Evolutionary conservation across 2,329 filamentous ascomycete species (phyloP), one percentile per base, ranked within the genome.

Genomic region (Verticillium dahliae): DNA sequence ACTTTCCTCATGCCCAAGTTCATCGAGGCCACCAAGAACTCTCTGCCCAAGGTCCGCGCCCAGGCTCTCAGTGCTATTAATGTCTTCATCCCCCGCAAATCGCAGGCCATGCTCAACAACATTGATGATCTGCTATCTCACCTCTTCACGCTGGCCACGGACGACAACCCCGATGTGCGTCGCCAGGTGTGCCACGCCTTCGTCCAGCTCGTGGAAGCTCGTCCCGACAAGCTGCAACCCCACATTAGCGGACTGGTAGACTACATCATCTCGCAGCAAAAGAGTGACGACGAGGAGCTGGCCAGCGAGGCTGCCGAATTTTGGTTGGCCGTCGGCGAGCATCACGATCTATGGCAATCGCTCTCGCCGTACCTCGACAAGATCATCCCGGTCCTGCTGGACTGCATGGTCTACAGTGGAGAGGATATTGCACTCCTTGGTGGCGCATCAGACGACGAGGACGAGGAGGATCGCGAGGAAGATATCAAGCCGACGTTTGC

Each of bases 221-320:
- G 92, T 14, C 92, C 95, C 2, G 91, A 96, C 72, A 95, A 96
- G 78, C 88, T 99, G 61, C 81, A 91, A 62, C 95, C 95, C 31
- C 91, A 98, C 72, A 89, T 98, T 71, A 81, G 84, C 60, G 93
- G 91, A 6, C 81, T 99, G 61, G 92, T 99, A 35, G 91, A 96
- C 71, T 99, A 97, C 72, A 95, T 97, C 73, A 85, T 98, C 62
- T 81, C 86, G 35, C 95, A 99, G 73, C 95, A 99, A 74, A 87
- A 89, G 73, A 89, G 88, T 65, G 88, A 93, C 33, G 93, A 98
- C 66, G 89, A 93, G 61, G 92, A 98, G 52, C 81, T 99, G 62
- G 92, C 94, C 41, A 88, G 96, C 66, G 95, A 99, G 73, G 95
- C 95, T 9, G 92, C 95, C 5, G 95, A 99, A 74, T 99, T 99